Base-by-base conservation (phyloP, 2,329 filamentous ascomycete genomes). In the Colletotrichum agaves region DNA sequence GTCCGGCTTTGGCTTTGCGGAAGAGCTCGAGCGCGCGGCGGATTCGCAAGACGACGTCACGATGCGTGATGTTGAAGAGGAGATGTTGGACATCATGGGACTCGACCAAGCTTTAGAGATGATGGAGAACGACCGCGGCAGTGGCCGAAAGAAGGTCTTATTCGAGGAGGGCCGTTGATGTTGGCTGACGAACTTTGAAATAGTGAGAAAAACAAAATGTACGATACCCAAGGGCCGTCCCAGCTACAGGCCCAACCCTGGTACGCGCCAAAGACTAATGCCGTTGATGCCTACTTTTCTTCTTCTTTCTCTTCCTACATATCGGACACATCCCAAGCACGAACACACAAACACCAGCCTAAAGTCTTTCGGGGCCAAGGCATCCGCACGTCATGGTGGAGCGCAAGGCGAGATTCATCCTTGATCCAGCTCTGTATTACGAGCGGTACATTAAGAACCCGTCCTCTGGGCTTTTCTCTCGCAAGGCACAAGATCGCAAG, bases 381-480 rank as follows among this genome's bases (percentile, higher is more conserved):
- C 59, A 60, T 87, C 87, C 88, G 88, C 88, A 88, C 87, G 88
- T 87, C 87, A 85, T 88, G 88, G 88, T 91, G 88, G 88, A 91
- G 88, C 87, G 87, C 88, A 91, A 91, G 88, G 88, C 87, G 87
- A 90, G 88, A 88, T 77, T 82, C 81, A 88, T 91, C 88, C 88
- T 91, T 91, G 88, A 85, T 75, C 76, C 81, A 83, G 85, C 88
- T 90, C 87, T 90, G 88, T 91, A 91, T 90, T 90, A 88, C 87
- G 88, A 89, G 88, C 88, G 88, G 88, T 87, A 91, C 70, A 91
- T 84, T 70, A 82, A 87, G 15, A 49, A 33, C 57, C 8, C 39
- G 19, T 57, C 57, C 58, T 61, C 63, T 70, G 63, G 57, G 70
- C 43, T 53, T 27, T 27, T 57, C 62, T 43, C 41, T 52, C 50